Percentiles rank a stretch among this genome's conserved stretches.
Conservation (phyloP, 352 stramenopile species). For the Phytophthora vignae region DNA sequence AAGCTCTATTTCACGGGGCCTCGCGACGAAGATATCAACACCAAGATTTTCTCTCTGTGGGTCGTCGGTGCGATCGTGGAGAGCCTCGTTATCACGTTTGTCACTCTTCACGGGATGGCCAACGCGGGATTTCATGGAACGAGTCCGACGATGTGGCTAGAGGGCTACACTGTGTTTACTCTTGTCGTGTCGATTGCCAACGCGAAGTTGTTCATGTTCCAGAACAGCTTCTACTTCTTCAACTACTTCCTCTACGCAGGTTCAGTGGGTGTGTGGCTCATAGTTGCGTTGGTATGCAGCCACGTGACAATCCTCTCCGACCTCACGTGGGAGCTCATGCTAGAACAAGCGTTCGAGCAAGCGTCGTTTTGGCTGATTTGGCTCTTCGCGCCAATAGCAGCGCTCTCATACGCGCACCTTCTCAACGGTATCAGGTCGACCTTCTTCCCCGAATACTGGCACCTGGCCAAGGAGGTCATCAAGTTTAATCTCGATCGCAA, state of each 20-base stretch:
- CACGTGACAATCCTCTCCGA: conserved; percentile 66
- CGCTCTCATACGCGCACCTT: conserved; percentile 63
- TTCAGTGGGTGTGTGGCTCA: conserved; percentile 70
- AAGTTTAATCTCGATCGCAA: conserved; percentile 71
- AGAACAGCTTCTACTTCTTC: conserved; percentile 77
- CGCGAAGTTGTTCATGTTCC: conserved; percentile 79
- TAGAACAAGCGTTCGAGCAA: conserved; percentile 67
- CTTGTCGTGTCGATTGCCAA: conserved; percentile 82
- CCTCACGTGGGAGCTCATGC: conserved; percentile 77
- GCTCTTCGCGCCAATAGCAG: conserved; percentile 60
- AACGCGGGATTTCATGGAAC: conserved; percentile 45
- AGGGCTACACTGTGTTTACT: conserved; percentile 85
- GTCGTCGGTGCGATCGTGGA: conserved; percentile 75
- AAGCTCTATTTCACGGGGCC: conserved; percentile 75
- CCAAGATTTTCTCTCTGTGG: conserved; percentile 69
- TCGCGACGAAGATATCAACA: conserved; percentile 75
- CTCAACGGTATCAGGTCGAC: conserved; percentile 61
- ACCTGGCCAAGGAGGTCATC: conserved; percentile 77
- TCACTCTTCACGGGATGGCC: conserved; percentile 53
- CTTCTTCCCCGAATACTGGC: conserved; percentile 81
- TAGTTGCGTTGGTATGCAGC: conserved; percentile 65
- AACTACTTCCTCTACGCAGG: conserved; percentile 75
- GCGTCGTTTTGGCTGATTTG: conserved; percentile 66
- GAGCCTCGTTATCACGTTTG: conserved; percentile 75
- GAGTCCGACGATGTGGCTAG: conserved; percentile 75